Evolutionary conservation across 257 asterid species (phyloP), one percentile per base, ranked within the genome.

Genomic region (Haberlea rhodopensis): DNA sequence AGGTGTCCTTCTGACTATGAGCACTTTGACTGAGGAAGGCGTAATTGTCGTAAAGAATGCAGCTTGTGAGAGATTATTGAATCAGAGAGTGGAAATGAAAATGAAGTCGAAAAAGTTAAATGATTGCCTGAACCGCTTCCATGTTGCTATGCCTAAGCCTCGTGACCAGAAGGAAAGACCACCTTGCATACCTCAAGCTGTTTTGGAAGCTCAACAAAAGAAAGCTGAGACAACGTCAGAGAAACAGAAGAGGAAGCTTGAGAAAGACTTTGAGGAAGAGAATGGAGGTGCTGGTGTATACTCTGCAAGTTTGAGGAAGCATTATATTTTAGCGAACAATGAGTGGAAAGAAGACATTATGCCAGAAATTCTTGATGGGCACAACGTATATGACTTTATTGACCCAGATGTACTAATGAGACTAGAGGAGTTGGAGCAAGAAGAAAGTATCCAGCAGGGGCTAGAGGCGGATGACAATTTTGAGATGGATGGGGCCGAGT

Each of bases 261-360:
- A 94, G 81, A 87, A 63, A 73, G 99, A 94, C 77, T 73, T 94
- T 37, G 97, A 94, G 81, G 71, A 90, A 58, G 99, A 90, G 76
- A 94, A 90, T 74, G 99, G 99, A 28, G 99, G 99, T 72, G 99
- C 99, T 0, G 99, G 97, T 79, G 99, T 94, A 6, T 94, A 94
- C 80, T 94, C 99, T n/a, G 97, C 96, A 11, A 87, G 87, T 82
- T 73, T 94, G 87, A 94, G 68, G 54, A 94, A 94, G 85, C 78
- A 79, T 70, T 86, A 90, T 68, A 80, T 90, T 37, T 82, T 94
- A 20, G 99, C 95, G 11, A 9, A 86, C 25, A 92, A 86, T 20
- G 96, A 90, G 46, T 94, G 99, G 99, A 94, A 94, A 75, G 94
- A 84, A 68, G 97, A 94, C 53, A 52, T 72, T 22, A 82, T 90